These are phyloP conservation scores for Cercospora zeae-maydis DNA, from an alignment of 2,329 filamentous ascomycete species.

Conservation along the genomic window DNA sequence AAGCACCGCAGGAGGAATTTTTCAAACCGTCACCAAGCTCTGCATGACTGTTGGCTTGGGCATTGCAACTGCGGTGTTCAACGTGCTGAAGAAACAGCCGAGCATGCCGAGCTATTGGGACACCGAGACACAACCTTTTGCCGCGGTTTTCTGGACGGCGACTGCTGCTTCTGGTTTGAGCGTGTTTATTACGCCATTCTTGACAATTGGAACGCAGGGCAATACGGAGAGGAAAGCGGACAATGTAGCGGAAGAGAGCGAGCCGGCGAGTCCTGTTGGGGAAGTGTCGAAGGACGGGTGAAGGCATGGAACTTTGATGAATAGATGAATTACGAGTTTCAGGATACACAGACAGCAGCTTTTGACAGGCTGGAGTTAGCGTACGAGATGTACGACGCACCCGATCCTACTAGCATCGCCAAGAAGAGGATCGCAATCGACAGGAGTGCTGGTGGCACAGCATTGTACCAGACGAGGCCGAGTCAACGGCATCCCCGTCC, in stretches of 20 bases:
- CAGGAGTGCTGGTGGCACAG: neutral
- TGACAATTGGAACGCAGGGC: constrained; percentile 55
- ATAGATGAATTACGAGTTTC: neutral
- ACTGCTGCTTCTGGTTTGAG: constrained; percentile 45
- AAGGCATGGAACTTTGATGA: neutral
- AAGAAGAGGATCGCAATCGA: neutral
- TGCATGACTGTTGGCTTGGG: constrained; percentile 59
- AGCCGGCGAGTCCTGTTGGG: neutral
- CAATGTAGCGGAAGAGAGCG: neutral
- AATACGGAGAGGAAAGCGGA: constrained; percentile 23
- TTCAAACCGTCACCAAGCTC: constrained; percentile 63
- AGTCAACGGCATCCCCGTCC: neutral
- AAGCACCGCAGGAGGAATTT: constrained; percentile 63
- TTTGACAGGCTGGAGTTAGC: neutral
- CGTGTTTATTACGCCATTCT: constrained; percentile 50
- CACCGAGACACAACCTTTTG: constrained; percentile 47
- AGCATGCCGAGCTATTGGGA: constrained; percentile 43
- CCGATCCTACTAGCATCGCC: neutral
- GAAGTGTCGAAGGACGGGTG: neutral
- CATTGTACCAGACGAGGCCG: neutral
- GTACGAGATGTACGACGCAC: neutral
- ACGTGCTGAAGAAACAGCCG: constrained; percentile 40
- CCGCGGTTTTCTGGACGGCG: constrained; percentile 51
- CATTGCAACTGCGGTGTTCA: constrained; percentile 60
- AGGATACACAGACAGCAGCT: neutral